Evolutionary conservation across 441 rosid species (phyloP).

Genomic region (Gossypium aridum): DNA sequence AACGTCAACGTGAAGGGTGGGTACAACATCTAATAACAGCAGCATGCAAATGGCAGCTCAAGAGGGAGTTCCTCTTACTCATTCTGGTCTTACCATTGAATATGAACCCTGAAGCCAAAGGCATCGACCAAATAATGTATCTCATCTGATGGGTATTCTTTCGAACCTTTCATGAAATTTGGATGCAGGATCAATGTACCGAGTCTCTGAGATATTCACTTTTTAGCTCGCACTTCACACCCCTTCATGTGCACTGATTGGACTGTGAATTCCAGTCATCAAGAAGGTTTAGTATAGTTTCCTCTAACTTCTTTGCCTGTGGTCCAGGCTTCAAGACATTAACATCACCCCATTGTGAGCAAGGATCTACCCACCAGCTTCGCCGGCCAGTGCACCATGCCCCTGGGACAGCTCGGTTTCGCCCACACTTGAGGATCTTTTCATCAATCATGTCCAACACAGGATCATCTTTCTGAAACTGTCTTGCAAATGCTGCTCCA

Average conservation of each 20-base stretch:
- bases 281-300: conserved; percentile 53
- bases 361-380: conserved; percentile 78
- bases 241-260: conserved; percentile 73
- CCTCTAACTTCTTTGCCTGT: conserved; percentile 58
- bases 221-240: neutral
- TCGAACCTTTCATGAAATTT: conserved; percentile 13
- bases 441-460: conserved; percentile 64
- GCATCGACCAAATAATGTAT: conserved; percentile 12
- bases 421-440: conserved; percentile 62
- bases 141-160: conserved; percentile 8
- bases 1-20: neutral
- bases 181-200: conserved; percentile 15
- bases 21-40: neutral
- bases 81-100: conserved; percentile 4
- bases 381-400: conserved; percentile 79
- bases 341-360: conserved; percentile 81
- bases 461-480: conserved; percentile 57
- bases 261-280: conserved; percentile 54
- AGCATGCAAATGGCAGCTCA: conserved; percentile 9
- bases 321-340: conserved; percentile 66
- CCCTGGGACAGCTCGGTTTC: conserved; percentile 45
- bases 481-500: conserved; percentile 78
- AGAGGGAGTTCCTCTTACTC: conserved; percentile 10
- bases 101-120: conserved; percentile 1
- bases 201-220: conserved; percentile 1